Evolutionary conservation across 2,329 filamentous ascomycete species (phyloP).

Genomic region (Ascochyta rabiei): DNA sequence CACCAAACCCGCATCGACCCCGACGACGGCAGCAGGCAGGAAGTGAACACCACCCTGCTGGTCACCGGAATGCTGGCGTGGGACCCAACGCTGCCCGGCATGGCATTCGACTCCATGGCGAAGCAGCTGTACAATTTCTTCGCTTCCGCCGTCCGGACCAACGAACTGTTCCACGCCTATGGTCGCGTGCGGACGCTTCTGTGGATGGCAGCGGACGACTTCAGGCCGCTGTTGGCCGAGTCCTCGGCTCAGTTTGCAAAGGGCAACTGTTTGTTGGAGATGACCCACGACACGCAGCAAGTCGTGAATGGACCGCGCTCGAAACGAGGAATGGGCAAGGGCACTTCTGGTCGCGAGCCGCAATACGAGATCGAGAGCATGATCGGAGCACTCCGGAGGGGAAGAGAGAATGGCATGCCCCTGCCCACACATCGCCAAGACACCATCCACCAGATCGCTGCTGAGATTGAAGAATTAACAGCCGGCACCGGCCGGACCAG

Average conservation of each 20-base stretch:
- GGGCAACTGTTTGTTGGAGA: slow-evolving; percentile 64
- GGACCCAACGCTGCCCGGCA: slow-evolving; percentile 52
- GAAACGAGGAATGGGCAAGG: slow-evolving; percentile 21
- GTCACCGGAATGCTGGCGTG: slow-evolving; percentile 50
- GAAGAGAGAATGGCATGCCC: slow-evolving; percentile 27
- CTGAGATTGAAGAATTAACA: slow-evolving; percentile 27
- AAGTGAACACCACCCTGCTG: slow-evolving; percentile 74
- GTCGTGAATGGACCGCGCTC: slow-evolving; percentile 26
- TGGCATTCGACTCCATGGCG: slow-evolving; percentile 62
- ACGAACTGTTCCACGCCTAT: slow-evolving; percentile 72
- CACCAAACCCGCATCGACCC: slow-evolving; percentile 58
- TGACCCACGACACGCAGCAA: slow-evolving; percentile 62
- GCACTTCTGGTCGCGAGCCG: slow-evolving; percentile 29
- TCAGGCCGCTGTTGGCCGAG: slow-evolving; percentile 64
- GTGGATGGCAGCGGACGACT: slow-evolving; percentile 70
- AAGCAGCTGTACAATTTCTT: slow-evolving; percentile 67
- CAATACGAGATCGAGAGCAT: slow-evolving; percentile 40
- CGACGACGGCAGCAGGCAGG: slow-evolving; percentile 50
- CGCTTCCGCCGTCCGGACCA: slow-evolving; percentile 62
- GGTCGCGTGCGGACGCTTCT: slow-evolving; percentile 81
- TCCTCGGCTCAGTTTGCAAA: slow-evolving; percentile 62
- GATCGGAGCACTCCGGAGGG: slow-evolving; percentile 29
- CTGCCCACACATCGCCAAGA: slow-evolving; percentile 36
- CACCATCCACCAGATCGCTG: slow-evolving; percentile 34
- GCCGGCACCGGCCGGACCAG: slow-evolving; percentile 27